phyloP scores from a whole-genome alignment of 2,329 filamentous ascomycete species.

The Fusarium falciforme region DNA sequence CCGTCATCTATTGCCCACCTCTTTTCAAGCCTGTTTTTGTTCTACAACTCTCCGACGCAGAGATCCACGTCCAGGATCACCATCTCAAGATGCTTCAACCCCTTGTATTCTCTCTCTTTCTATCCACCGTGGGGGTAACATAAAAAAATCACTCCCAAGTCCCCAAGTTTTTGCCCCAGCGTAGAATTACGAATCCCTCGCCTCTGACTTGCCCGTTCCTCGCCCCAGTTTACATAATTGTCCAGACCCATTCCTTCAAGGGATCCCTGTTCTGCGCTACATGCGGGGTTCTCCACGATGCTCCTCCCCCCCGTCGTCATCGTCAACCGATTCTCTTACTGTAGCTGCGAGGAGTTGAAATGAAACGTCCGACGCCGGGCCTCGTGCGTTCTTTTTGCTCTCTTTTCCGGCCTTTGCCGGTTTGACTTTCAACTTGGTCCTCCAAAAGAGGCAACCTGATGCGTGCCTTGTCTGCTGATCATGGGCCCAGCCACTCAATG shows the following conservation, averaged over 20 bases:
- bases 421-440: neutral
- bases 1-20: neutral
- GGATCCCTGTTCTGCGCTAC: neutral
- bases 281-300: slow-evolving; percentile 36
- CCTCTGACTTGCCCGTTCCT: slow-evolving; percentile 10
- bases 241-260: slow-evolving; percentile 3
- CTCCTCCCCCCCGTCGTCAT: neutral
- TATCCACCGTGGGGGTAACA: neutral
- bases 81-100: neutral
- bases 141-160: neutral
- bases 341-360: neutral
- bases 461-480: slow-evolving; percentile 26
- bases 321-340: neutral
- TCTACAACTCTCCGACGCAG: neutral
- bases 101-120: neutral
- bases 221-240: neutral
- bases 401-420: neutral
- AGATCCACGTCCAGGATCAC: neutral
- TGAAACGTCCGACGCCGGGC: slow-evolving; percentile 3
- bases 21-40: neutral
- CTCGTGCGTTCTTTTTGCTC: neutral
- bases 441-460: slow-evolving; percentile 28
- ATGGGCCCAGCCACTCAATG: neutral
- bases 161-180: neutral
- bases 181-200: slow-evolving; percentile 25